Evolutionary conservation across 345 rosid species (phyloP).

Genomic region (Pelargonium nanum): DNA sequence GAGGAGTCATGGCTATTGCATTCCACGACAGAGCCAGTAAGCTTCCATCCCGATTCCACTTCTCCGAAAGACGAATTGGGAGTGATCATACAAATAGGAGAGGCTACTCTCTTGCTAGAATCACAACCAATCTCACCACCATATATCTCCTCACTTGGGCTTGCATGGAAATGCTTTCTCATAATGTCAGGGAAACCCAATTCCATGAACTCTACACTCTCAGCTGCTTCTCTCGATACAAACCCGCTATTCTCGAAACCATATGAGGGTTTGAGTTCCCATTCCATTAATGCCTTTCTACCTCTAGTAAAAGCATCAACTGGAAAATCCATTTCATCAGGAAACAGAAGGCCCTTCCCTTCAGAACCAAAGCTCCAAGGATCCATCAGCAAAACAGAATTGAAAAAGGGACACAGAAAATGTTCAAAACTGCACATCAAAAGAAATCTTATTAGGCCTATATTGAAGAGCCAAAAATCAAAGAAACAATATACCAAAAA

Average conservation of each 20-base stretch:
- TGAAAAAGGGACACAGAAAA: neutral
- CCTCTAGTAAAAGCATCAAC: conserved; percentile 24
- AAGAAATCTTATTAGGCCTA: neutral
- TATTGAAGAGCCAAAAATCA: neutral
- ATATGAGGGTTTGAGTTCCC: conserved; percentile 24
- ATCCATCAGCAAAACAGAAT: conserved; percentile 24
- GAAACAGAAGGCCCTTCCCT: conserved; percentile 19
- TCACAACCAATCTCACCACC: conserved; percentile 7
- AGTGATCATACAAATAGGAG: conserved; percentile 4
- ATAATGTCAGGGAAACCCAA: conserved; percentile 23
- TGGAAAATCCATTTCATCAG: conserved; percentile 21
- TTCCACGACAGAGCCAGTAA: conserved; percentile 29
- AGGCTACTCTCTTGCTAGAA: conserved; percentile 1
- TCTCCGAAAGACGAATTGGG: conserved; percentile 21
- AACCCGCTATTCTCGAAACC: conserved; percentile 18
- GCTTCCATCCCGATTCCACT: conserved; percentile 30
- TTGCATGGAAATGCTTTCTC: conserved; percentile 16
- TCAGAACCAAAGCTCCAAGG: conserved; percentile 39
- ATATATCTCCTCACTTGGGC: conserved; percentile 12
- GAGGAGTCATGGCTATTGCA: conserved; percentile 31
- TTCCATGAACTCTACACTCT: conserved; percentile 19
- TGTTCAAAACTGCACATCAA: neutral
- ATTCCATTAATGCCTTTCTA: conserved; percentile 18
- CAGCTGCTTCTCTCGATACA: conserved; percentile 19
- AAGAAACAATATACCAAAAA: neutral